Base-by-base conservation (phyloP, 768 basidiomycete genomes). In the Lactifluus pinguis region DNA sequence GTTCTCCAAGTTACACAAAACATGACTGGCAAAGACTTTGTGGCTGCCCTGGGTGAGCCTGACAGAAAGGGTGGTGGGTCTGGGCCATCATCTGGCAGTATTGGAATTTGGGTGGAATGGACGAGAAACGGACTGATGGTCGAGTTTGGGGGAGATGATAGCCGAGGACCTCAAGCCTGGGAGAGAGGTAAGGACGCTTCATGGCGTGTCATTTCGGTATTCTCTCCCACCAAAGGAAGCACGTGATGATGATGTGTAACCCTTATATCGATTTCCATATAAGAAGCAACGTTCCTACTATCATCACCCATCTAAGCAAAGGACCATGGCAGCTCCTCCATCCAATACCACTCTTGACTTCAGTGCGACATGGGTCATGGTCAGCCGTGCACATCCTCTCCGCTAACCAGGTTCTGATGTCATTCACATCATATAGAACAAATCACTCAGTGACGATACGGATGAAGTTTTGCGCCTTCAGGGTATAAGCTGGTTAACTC, bases 71-170 rank as follows among this genome's bases (percentile, higher is more conserved):
- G 95, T 7, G 93, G 94, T 21, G 94, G 95, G 1, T 76, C 83
- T 9, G 91, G 91, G 0, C 90, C 91, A 13, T 87, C 86, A 21
- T 83, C 84, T 2, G 89, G 89, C 42, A 91, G 87, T 36, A 89
- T 95, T 66, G 86, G 86, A 32, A 92, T 95, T 65, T 97, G 92
- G 91, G 89, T 92, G 65, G 92, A 97, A 72, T 97, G 93, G 94
- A 78, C 83, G 30, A 80, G 76, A 66, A 80, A 86, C 62, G 91
- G 90, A 2, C 69, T 93, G 39, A 90, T 93, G 89, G 80, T 91
- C 13, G 91, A 93, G 68, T 90, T 91, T 69, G 89, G 87, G 0
- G 90, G 89, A 1, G 80, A 82, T 51, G 83, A 89, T 61, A 84
- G 87, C 13, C 80, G 80, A 59, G 90, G 91, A 2, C 86, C 88